Evolutionary conservation across 2,329 filamentous ascomycete species (phyloP).

Genomic region (Microdochium paspali): DNA sequence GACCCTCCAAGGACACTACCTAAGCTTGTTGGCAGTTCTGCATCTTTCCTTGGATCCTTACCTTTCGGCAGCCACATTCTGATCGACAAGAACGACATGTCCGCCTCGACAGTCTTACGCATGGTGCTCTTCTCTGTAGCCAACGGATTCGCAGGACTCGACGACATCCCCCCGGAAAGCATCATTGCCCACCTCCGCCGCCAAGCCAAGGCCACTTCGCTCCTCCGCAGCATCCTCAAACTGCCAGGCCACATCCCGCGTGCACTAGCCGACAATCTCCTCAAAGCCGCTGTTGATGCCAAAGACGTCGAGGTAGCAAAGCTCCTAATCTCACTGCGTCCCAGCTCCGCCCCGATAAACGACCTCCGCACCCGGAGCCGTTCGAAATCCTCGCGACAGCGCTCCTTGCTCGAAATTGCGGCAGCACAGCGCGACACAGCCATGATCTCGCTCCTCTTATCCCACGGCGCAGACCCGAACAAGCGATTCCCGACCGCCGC

Average conservation of each 20-base stretch:
- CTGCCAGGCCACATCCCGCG: neutral
- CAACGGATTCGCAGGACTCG: neutral
- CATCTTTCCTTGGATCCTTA: too few species aligned
- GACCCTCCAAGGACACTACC: neutral
- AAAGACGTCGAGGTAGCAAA: neutral
- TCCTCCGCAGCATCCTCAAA: neutral
- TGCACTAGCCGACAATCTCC: neutral
- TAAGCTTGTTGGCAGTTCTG: neutral
- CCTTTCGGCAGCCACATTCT: neutral
- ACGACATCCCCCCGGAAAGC: neutral
- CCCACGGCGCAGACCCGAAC: neutral
- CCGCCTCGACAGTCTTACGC: neutral
- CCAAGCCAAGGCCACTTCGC: neutral
- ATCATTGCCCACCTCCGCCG: neutral
- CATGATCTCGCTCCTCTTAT: neutral
- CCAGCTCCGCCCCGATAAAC: neutral
- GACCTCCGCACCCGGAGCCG: neutral
- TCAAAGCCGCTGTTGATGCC: neutral
- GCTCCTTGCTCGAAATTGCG: neutral
- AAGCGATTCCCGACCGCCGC: neutral
- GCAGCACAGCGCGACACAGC: neutral
- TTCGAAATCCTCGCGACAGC: too few species aligned
- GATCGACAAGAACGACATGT: constrained; percentile 1
- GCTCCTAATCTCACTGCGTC: neutral
- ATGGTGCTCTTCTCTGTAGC: neutral